Conservation (phyloP, 1,284 basidiomycete genomes). For the Sporisorium scitamineum region DNA sequence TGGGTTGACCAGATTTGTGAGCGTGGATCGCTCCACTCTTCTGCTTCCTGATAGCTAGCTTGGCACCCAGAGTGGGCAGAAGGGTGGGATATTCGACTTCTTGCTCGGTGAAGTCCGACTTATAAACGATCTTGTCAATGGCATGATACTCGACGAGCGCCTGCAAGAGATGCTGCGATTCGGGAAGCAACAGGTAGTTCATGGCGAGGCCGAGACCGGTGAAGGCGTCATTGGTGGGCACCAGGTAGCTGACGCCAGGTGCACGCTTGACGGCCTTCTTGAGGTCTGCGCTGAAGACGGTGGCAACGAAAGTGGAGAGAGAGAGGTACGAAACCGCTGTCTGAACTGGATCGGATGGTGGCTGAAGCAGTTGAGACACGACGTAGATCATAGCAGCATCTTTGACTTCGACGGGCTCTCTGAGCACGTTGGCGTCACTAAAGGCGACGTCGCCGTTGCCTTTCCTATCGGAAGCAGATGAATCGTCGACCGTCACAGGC, state of each 20-base stretch:
- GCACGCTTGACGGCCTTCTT: slow-evolving; percentile 62
- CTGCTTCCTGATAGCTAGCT: slow-evolving; percentile 35
- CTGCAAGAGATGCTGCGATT: slow-evolving; percentile 79
- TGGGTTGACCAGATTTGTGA: slow-evolving; percentile 20
- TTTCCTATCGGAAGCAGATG: slow-evolving; percentile 61
- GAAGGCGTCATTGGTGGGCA: slow-evolving; percentile 90
- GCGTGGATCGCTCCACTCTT: slow-evolving; percentile 52
- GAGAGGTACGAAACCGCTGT: slow-evolving; percentile 85
- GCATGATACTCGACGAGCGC: slow-evolving; percentile 87
- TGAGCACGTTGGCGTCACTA: slow-evolving; percentile 83
- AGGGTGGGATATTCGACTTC: slow-evolving; percentile 63
- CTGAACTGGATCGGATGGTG: slow-evolving; percentile 84
- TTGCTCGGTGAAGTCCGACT: slow-evolving; percentile 73
- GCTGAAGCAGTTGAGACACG: slow-evolving; percentile 82
- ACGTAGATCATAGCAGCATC: slow-evolving; percentile 86
- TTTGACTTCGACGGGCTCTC: slow-evolving; percentile 80
- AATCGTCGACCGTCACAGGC: slow-evolving; percentile 60
- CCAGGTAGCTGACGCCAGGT: slow-evolving; percentile 83
- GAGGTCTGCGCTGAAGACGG: slow-evolving; percentile 71
- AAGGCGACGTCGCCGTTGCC: slow-evolving; percentile 76
- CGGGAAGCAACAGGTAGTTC: slow-evolving; percentile 80
- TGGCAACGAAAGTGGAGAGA: slow-evolving; percentile 86
- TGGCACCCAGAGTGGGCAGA: slow-evolving; percentile 36
- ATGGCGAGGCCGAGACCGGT: slow-evolving; percentile 87
- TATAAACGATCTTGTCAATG: slow-evolving; percentile 82